A percentile compares a stretch with the other conserved stretches of the same genome.
These are phyloP conservation scores for Malus sieversii DNA, from an alignment of 306 rosid genomes.

Conservation along the genomic window DNA sequence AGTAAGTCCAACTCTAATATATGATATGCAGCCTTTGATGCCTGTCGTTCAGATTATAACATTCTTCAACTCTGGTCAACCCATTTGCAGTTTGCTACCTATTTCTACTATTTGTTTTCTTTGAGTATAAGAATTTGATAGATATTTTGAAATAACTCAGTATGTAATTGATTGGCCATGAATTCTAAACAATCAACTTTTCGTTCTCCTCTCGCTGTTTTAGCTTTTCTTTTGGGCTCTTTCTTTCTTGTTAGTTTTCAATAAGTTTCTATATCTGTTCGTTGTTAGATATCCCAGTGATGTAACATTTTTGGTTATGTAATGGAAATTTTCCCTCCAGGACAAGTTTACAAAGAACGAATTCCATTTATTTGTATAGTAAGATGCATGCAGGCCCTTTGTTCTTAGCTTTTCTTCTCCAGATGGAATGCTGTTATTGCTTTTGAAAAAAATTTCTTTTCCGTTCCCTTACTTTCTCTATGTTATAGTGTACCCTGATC, in stretches of 20 bases:
- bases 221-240: not conserved
- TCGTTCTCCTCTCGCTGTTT: not conserved
- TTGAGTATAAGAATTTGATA: not conserved
- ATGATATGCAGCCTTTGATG: not conserved
- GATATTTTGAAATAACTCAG: not conserved
- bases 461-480: not conserved
- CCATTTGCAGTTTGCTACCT: not conserved
- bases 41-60: not conserved
- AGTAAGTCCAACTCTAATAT: conserved; percentile 39
- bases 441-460: not conserved
- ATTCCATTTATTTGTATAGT: not conserved
- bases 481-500: not conserved
- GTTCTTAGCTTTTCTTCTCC: not conserved
- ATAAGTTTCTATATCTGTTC: too few relatives aligned
- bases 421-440: not conserved
- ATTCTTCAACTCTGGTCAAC: not conserved
- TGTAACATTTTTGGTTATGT: not conserved
- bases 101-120: not conserved
- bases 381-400: not conserved
- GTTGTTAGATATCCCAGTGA: not conserved
- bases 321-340: too few relatives aligned
- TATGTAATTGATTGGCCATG: not conserved
- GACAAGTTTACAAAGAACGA: too few relatives aligned
- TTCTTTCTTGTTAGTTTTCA: not conserved
- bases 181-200: not conserved